Conservation (phyloP, 768 basidiomycete genomes). For the Panaeolus cyanescens region DNA sequence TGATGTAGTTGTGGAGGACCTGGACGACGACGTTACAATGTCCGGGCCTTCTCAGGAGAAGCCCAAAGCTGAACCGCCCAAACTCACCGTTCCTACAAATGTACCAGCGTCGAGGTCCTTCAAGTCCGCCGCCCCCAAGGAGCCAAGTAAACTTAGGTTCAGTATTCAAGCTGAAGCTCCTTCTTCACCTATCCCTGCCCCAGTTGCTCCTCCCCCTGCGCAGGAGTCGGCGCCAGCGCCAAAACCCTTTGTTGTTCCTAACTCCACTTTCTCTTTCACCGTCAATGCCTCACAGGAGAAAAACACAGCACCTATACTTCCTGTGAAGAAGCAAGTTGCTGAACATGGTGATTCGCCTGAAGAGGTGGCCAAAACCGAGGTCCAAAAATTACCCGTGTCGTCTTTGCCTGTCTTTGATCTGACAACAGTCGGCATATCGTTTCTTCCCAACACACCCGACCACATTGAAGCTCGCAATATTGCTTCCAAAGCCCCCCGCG, state of each 20-base stretch:
- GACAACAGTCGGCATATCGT: conserved; percentile 22
- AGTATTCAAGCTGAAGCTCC: conserved; percentile 62
- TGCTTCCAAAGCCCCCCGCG: conserved; percentile 39
- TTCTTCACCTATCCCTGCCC: conserved; percentile 22
- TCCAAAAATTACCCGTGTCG: conserved; percentile 24
- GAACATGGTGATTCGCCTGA: background rate
- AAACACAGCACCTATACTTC: background rate
- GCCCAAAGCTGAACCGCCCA: conserved; percentile 13
- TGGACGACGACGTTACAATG: conserved; percentile 29
- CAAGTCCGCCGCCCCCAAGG: conserved; percentile 64
- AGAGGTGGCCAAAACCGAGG: conserved; percentile 21
- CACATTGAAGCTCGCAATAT: conserved; percentile 30
- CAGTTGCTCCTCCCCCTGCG: conserved; percentile 9
- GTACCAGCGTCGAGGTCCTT: conserved; percentile 24
- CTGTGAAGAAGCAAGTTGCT: background rate
- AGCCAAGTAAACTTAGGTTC: conserved; percentile 77
- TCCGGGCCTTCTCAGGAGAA: conserved; percentile 13
- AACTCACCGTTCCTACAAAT: conserved; percentile 9
- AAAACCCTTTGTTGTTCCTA: background rate
- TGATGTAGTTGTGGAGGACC: conserved; percentile 33
- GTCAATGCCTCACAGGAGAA: conserved; percentile 1
- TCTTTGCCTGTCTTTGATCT: conserved; percentile 42
- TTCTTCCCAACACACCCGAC: conserved; percentile 18
- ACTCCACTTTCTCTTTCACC: background rate
- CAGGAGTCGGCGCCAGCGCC: background rate